Conservation (phyloP, 208 protist genomes). For the Entamoeba histolytica region DNA sequence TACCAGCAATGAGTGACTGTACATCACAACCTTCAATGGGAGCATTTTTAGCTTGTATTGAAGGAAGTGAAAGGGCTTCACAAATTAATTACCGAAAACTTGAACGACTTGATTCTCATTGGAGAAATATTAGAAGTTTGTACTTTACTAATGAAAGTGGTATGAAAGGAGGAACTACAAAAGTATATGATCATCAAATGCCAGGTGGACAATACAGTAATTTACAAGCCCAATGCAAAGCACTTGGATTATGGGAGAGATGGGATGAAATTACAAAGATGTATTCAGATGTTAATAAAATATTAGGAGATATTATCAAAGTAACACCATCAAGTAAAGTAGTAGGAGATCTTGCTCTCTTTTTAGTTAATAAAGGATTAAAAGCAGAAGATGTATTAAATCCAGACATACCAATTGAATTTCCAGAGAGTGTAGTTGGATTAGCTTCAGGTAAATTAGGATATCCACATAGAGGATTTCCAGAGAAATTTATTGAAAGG, state of each 20-base stretch:
- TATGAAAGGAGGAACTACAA: conserved; percentile 5
- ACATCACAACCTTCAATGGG: conserved; percentile 56
- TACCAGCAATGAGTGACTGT: conserved; percentile 44
- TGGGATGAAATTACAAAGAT: conserved; percentile 28
- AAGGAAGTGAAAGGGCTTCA: not conserved
- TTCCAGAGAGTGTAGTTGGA: conserved; percentile 23
- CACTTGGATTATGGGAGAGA: conserved; percentile 36
- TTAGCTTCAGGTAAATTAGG: conserved; percentile 25
- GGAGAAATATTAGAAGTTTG: conserved; percentile 13
- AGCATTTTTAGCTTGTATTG: conserved; percentile 39
- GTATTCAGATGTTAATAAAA: conserved; percentile 35
- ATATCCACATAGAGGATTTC: conserved; percentile 31
- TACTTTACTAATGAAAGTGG: not conserved
- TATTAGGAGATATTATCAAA: conserved; percentile 49
- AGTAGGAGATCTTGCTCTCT: conserved; percentile 30
- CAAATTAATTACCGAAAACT: not conserved
- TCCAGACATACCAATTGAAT: conserved; percentile 7
- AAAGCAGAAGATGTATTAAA: conserved; percentile 20
- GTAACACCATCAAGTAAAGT: conserved; percentile 38
- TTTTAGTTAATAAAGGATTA: conserved; percentile 14
- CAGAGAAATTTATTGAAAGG: conserved; percentile 11
- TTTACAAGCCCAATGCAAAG: conserved; percentile 51
- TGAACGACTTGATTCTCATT: not conserved
- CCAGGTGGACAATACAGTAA: conserved; percentile 59
- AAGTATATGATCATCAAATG: conserved; percentile 49